Evolutionary conservation across 2,329 filamentous ascomycete genomes (phyloP).

Genomic region (Ascosphaera apis): DNA sequence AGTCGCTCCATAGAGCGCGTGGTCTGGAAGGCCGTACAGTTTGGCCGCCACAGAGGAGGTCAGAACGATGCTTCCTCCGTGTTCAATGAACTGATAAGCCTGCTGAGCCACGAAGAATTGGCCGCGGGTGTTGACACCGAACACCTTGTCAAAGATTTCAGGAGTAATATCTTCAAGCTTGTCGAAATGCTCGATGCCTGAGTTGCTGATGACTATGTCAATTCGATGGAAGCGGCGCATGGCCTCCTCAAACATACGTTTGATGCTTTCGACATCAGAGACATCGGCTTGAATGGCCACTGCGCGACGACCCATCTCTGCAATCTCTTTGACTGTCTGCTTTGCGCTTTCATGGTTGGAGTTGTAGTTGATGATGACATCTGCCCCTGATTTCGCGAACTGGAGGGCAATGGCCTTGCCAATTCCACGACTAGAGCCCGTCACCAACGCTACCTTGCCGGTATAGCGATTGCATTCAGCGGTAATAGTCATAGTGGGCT

Average conservation of each 20-base stretch:
- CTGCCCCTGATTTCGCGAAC: constrained; percentile 13
- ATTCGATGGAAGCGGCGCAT: constrained; percentile 9
- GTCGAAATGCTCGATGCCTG: constrained; percentile 42
- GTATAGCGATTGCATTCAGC: too few species aligned
- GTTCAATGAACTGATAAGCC: constrained; percentile 45
- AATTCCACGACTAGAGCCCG: constrained; percentile 12
- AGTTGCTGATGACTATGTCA: constrained; percentile 11
- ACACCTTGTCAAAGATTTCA: constrained; percentile 50
- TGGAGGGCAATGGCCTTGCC: constrained; percentile 12
- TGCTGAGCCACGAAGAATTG: constrained; percentile 63
- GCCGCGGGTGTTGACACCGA: constrained; percentile 43
- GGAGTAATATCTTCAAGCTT: constrained; percentile 44
- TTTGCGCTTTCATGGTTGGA: too few species aligned
- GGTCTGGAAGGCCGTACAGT: constrained; percentile 44
- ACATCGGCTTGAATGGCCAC: constrained; percentile 27
- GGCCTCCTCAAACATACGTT: constrained; percentile 23
- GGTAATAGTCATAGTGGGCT: too few species aligned
- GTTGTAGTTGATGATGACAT: too few species aligned
- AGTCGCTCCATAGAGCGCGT: constrained; percentile 50
- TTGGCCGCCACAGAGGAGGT: constrained; percentile 49
- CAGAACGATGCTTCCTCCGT: constrained; percentile 49
- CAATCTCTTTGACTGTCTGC: too few species aligned
- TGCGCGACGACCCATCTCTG: constrained; percentile 10
- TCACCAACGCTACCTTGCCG: constrained; percentile 12
- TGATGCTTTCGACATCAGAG: constrained; percentile 18